Percentiles rank a stretch among this genome's conserved stretches.
phyloP scores from a whole-genome alignment of 345 rosid species.

The Sonneratia caseolaris region DNA sequence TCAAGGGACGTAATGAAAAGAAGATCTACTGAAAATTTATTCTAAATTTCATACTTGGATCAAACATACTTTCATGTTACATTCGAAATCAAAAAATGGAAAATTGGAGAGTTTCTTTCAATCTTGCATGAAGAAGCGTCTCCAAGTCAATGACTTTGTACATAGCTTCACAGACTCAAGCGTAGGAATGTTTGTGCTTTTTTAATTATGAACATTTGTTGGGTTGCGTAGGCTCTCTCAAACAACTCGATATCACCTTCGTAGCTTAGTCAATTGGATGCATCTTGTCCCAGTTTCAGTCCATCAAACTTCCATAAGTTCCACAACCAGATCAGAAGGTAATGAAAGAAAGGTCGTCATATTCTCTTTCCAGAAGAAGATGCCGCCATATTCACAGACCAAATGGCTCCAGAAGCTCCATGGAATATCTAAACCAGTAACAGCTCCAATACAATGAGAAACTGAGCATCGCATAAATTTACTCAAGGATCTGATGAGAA shows the following conservation, averaged over 20 bases:
- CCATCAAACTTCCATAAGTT: constrained; percentile 8
- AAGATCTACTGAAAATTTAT: background rate
- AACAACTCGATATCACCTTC: constrained; percentile 73
- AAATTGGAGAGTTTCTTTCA: background rate
- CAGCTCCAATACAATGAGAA: constrained; percentile 31
- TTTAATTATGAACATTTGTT: constrained; percentile 63
- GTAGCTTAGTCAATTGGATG: constrained; percentile 78
- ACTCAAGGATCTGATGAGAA: no score
- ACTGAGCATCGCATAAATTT: no score
- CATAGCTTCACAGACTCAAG: no score
- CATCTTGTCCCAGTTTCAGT: constrained; percentile 69
- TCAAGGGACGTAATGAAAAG: background rate
- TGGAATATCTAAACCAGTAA: constrained; percentile 68
- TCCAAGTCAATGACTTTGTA: no score
- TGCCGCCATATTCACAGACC: constrained; percentile 53
- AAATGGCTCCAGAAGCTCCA: constrained; percentile 82
- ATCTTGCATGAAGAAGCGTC: no score
- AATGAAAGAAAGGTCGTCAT: constrained; percentile 15
- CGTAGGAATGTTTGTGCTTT: constrained; percentile 11
- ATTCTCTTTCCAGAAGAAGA: constrained; percentile 82
- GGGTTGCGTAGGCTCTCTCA: constrained; percentile 68
- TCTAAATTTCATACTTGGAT: background rate
- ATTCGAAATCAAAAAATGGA: background rate
- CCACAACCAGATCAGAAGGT: background rate
- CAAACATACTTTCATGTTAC: background rate